Conservation (phyloP, 2,329 filamentous ascomycete genomes). For the Ceratocystiopsis sp. region DNA sequence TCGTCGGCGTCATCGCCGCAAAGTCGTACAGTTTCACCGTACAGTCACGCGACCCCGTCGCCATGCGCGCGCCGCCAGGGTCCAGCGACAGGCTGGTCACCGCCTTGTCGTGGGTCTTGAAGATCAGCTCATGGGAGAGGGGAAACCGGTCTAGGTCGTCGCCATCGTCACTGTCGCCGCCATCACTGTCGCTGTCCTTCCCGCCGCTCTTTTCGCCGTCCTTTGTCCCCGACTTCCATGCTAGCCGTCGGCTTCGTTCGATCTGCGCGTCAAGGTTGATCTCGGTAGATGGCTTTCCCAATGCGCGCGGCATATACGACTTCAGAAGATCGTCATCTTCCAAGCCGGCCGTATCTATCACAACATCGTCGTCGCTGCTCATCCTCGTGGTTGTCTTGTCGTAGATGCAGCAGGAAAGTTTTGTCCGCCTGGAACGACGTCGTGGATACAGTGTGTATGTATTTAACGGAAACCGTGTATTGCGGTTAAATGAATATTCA, state of each 20-base stretch:
- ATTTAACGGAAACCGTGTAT: too few relatives aligned
- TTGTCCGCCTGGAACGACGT: too few relatives aligned
- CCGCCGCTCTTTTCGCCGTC: slow-evolving; percentile 8
- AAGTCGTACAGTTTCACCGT: slow-evolving; percentile 90
- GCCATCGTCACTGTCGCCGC: slow-evolving; percentile 37
- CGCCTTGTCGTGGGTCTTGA: slow-evolving; percentile 82
- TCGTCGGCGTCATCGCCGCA: slow-evolving; percentile 86
- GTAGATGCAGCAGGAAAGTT: too few relatives aligned
- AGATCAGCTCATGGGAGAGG: slow-evolving; percentile 76
- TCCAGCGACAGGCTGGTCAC: slow-evolving; percentile 76
- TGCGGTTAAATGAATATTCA: too few relatives aligned
- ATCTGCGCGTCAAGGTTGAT: slow-evolving; percentile 67
- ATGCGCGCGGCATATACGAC: slow-evolving; percentile 63
- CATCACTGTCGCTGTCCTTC: slow-evolving; percentile 8
- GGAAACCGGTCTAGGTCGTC: slow-evolving; percentile 79
- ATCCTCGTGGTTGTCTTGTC: neutral
- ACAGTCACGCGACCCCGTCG: slow-evolving; percentile 85
- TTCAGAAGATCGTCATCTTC: slow-evolving; percentile 53
- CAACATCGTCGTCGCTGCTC: slow-evolving; percentile 43
- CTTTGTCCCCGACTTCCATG: slow-evolving; percentile 19
- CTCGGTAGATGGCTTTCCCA: slow-evolving; percentile 65
- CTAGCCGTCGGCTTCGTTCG: slow-evolving; percentile 52
- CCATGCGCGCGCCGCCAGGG: slow-evolving; percentile 64
- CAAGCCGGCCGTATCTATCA: slow-evolving; percentile 36
- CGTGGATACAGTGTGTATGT: too few relatives aligned